Evolutionary conservation across 768 basidiomycete species (phyloP).

Genomic region (Boletus insuetus): DNA sequence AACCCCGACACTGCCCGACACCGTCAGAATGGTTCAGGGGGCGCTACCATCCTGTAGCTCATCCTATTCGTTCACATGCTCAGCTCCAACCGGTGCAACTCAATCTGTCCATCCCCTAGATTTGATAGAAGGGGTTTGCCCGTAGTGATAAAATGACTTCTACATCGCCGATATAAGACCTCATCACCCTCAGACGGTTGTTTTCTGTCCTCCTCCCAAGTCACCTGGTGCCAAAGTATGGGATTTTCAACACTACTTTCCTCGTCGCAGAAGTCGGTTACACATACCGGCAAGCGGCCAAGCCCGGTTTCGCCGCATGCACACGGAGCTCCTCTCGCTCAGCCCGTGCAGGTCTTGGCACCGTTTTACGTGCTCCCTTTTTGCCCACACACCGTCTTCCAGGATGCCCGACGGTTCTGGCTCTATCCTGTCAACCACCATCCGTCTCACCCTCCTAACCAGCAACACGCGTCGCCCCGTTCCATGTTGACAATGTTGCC

Average conservation of each 20-base stretch:
- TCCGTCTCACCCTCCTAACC: background rate
- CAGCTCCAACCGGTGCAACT: too few relatives aligned
- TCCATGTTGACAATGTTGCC: too few relatives aligned
- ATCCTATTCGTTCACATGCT: too few relatives aligned
- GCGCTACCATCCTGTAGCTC: constrained; percentile 1
- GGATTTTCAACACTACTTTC: background rate
- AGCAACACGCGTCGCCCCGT: background rate
- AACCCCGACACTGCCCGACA: background rate
- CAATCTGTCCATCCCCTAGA: background rate
- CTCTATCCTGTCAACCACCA: too few relatives aligned
- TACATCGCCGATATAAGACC: background rate
- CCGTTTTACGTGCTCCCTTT: background rate
- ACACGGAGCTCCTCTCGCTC: background rate
- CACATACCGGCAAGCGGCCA: background rate
- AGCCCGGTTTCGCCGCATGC: too few relatives aligned
- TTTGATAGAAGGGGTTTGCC: background rate
- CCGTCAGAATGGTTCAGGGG: background rate
- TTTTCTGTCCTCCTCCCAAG: too few relatives aligned
- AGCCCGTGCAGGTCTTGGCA: background rate
- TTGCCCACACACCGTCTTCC: background rate
- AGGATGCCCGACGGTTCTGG: background rate
- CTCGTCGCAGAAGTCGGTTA: background rate
- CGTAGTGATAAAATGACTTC: background rate
- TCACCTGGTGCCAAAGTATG: constrained; percentile 1
- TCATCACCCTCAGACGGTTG: background rate